Evolutionary conservation across 2,329 filamentous ascomycete genomes (phyloP).

Genomic region (Exophiala oligosperma): DNA sequence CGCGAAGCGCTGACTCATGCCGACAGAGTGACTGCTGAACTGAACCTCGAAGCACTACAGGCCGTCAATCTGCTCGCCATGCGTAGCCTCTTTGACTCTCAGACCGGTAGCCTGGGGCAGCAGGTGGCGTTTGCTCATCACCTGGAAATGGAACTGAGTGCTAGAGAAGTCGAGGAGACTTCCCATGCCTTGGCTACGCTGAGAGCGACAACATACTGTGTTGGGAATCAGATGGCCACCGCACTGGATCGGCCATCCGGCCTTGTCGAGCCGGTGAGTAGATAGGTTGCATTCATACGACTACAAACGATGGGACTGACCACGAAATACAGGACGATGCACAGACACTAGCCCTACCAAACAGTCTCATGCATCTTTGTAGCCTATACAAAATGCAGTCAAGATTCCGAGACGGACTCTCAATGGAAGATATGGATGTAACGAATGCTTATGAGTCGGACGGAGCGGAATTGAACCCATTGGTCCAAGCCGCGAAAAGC

Average conservation of each 20-base stretch:
- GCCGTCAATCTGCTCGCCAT: conserved; percentile 2
- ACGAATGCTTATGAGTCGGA: neutral
- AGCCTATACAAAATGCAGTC: neutral
- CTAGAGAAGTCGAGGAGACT: conserved; percentile 5
- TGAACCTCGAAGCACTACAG: conserved; percentile 6
- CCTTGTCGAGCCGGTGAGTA: conserved; percentile 1
- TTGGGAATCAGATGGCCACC: conserved; percentile 5
- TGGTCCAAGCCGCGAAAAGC: neutral
- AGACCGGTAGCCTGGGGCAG: conserved; percentile 5
- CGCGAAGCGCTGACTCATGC: conserved; percentile 1
- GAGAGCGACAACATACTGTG: conserved; percentile 1
- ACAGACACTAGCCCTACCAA: neutral
- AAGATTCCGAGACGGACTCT: conserved; percentile 1
- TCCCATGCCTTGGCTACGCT: neutral
- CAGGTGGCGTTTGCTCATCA: conserved; percentile 9
- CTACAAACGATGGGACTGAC: no score
- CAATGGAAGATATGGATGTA: neutral
- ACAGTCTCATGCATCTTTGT: neutral
- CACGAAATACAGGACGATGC: neutral
- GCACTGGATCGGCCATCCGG: conserved; percentile 4
- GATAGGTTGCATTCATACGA: neutral
- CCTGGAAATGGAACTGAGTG: conserved; percentile 4
- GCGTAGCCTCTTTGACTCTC: conserved; percentile 6
- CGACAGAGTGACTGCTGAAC: conserved; percentile 6
- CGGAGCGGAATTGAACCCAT: neutral